Evolutionary conservation across 2,329 filamentous ascomycete genomes (phyloP), one percentile per base, ranked within the genome.

Genomic region (Thermomyces lanuginosus): DNA sequence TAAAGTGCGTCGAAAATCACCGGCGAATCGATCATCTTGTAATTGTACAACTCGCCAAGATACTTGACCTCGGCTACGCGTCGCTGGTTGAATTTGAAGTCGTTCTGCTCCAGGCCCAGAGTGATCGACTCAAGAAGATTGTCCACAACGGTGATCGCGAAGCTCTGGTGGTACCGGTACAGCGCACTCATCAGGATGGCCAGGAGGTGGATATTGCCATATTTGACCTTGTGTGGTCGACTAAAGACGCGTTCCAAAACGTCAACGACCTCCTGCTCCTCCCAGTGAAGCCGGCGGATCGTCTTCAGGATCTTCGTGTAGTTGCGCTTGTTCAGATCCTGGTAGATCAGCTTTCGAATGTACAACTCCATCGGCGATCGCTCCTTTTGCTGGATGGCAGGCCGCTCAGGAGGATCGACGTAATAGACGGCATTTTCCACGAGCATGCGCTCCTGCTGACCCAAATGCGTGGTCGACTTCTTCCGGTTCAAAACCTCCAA

Each of bases 401-500:
- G 79, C 34, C 89, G 72, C 48, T 92, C 77, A 0, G 89, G 91
- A 8, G 89, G 89, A 43, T 95, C 89, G 30, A 98, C 89, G 41
- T 93, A 95, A 55, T 98, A 98, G 31, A 93, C 72, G 3, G 89
- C 89, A 47, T 98, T 98, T 51, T 98, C 89, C 31, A 98, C 89
- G 16, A 95, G 70, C 84, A 98, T 95, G 20, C 84, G 77, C 54
- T 98, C 89, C 41, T 92, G 82, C 43, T 92, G 82, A 8, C 84
- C 86, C 31, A 98, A 75, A 46, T 95, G 84, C 47, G 93, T 83
- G 5, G 89, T 84, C 5, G 79, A 73, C 56, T 98, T 98, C 61
- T 98, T 98, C 31, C 89, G 76, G 47, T 92, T 81, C 8, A 98
- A 61, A 0, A 84, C 98, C 52, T 98, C 89, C 13, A 98, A 57